Base-by-base conservation (phyloP, 345 rosid species). In the Eucalyptus dawsonii region DNA sequence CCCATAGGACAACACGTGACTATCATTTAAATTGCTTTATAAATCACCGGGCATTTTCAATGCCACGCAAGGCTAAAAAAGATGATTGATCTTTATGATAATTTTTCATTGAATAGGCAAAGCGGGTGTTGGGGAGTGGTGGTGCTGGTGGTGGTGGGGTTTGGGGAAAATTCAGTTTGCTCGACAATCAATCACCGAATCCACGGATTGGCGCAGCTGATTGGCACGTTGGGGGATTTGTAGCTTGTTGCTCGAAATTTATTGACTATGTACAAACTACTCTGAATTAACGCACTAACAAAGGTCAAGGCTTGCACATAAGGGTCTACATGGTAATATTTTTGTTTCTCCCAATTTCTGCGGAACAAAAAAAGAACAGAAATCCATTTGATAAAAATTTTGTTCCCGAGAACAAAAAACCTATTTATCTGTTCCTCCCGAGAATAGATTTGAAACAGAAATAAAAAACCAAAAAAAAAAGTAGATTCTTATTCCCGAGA, bases 381-480 rank as follows among this genome's bases (percentile, higher is more conserved):
- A 40, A 40, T 40, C 42, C 42, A 6, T 40, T 40, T 11, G 4
- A 2, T 44, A 44, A 44, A 42, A 42, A 13, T 47, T 47, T 47
- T 47, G 49, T 47, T 47, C 49, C 4, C 13, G 34, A 11, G 13
- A 47, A 47, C 13, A 11, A 47, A 47, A 47, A 37, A 37, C 4
- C 40, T 37, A 37, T 37, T 37, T 37, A 37, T 37, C 40, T 37
- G 40, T 37, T 37, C 40, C 40, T 37, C 40, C 40, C 40, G 40
- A 4, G 40, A 37, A 37, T 37, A 37, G 42, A 40, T 40, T 40
- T 49, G 50, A 5, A 49, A 4, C 0, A 49, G 14, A 49, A 49
- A 49, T 12, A 49, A 49, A 1, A 45, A 49, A 49, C 0, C 0
- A 0, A 49, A 49, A 12, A 40, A 40, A 40, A 40, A 40, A 40